Percentiles rank a stretch among this genome's conserved stretches.
These are phyloP conservation scores for Gentiana macrophylla DNA, from an alignment of 257 asterid species.

Conservation along the genomic window DNA sequence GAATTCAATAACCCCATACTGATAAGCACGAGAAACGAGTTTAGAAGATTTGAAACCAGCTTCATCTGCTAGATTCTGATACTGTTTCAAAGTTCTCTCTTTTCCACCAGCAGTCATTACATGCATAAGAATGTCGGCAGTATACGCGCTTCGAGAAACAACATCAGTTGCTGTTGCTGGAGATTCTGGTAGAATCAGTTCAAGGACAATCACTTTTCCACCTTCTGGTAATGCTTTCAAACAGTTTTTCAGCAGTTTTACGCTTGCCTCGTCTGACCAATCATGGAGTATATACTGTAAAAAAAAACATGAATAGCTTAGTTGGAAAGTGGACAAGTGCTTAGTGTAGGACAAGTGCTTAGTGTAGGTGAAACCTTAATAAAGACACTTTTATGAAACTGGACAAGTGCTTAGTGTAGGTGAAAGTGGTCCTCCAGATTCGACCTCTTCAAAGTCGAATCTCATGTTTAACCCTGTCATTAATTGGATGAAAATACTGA, in stretches of 20 bases:
- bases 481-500: neutral
- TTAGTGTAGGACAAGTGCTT: too few species aligned
- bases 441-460: too few species aligned
- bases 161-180: neutral
- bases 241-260: neutral
- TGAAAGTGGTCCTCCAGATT: too few species aligned
- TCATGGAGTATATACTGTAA: conserved; percentile 1
- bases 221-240: neutral
- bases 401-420: too few species aligned
- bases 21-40: conserved; percentile 2
- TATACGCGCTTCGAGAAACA: neutral
- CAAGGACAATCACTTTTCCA: conserved; percentile 1
- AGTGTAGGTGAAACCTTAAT: too few species aligned
- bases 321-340: too few species aligned
- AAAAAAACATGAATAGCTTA: too few species aligned
- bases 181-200: neutral
- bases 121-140: neutral
- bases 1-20: conserved; percentile 1
- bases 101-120: neutral
- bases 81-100: neutral
- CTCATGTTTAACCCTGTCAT: too few species aligned
- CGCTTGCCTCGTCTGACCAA: conserved; percentile 1
- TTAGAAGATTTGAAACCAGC: neutral
- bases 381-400: too few species aligned
- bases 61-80: neutral